Evolutionary conservation across 805 yeast genomes (phyloP).

Genomic region (Saccharomycopsis schoenii): DNA sequence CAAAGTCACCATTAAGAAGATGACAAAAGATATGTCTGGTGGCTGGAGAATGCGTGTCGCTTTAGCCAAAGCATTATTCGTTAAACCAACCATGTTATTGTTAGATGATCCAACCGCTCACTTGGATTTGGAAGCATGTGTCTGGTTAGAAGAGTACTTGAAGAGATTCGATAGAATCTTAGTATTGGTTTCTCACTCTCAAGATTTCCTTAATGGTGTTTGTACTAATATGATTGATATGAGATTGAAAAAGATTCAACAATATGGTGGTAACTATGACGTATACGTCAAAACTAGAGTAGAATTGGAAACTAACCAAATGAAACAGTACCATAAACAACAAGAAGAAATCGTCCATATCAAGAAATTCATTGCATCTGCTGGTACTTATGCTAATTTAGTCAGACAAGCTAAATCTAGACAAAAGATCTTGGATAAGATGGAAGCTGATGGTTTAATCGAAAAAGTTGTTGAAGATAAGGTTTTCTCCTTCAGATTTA

Average conservation of each 20-base stretch:
- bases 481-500: constrained; percentile 89
- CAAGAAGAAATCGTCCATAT: constrained; percentile 98
- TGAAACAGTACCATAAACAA: constrained; percentile 94
- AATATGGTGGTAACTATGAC: constrained; percentile 98
- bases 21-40: constrained; percentile 98
- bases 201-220: constrained; percentile 98
- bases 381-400: constrained; percentile 98
- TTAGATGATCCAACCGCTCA: constrained; percentile 99
- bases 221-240: constrained; percentile 97
- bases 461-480: constrained; percentile 88
- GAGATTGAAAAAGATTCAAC: constrained; percentile 67
- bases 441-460: constrained; percentile 98
- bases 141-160: constrained; percentile 97
- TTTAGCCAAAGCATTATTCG: constrained; percentile 93
- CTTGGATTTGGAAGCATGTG: constrained; percentile 98
- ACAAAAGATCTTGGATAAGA: constrained; percentile 97
- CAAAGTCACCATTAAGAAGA: constrained; percentile 74
- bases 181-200: constrained; percentile 94
- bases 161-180: constrained; percentile 89
- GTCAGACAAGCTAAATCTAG: constrained; percentile 98
- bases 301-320: constrained; percentile 93
- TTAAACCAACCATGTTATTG: constrained; percentile 88
- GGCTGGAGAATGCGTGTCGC: constrained; percentile 99
- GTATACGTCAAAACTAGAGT: constrained; percentile 89
- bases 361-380: constrained; percentile 97